Evolutionary conservation across 768 basidiomycete species (phyloP).

Genomic region (Russula griseocarnosa): DNA sequence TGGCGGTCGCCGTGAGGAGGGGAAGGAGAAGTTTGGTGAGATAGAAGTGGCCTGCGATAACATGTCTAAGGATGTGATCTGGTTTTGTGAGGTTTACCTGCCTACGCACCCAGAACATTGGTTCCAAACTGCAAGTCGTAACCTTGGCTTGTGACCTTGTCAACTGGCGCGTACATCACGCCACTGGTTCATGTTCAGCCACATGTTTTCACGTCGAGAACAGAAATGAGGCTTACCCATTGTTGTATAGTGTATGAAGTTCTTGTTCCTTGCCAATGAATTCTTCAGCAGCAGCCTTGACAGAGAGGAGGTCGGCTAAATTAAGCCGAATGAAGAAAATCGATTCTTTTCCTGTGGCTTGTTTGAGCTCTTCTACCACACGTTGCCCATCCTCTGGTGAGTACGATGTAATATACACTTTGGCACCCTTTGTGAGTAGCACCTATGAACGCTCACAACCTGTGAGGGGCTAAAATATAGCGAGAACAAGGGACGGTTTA

Average conservation of each 20-base stretch:
- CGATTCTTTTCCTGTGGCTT: conserved; percentile 16
- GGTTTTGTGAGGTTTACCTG: neutral
- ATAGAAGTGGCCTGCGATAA: neutral
- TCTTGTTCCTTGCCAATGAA: conserved; percentile 12
- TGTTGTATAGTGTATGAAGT: conserved; percentile 7
- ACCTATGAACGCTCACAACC: conserved; percentile 4
- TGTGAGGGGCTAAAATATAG: neutral
- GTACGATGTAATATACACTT: conserved; percentile 24
- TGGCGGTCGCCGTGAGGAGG: conserved; percentile 29
- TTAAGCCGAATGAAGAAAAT: conserved; percentile 1
- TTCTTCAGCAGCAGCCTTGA: conserved; percentile 9
- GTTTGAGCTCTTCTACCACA: conserved; percentile 15
- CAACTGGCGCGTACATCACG: neutral
- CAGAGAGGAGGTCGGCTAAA: neutral
- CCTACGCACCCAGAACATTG: conserved; percentile 25
- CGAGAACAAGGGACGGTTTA: neutral
- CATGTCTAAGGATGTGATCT: neutral
- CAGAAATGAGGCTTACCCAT: conserved; percentile 1
- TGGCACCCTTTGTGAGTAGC: conserved; percentile 22
- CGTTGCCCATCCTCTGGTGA: neutral
- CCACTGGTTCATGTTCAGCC: conserved; percentile 12
- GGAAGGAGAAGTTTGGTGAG: neutral
- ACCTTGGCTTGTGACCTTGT: conserved; percentile 21
- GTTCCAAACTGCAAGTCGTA: conserved; percentile 30
- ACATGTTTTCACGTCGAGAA: neutral